Evolutionary conservation across 2,329 filamentous ascomycete species (phyloP), one percentile per base, ranked within the genome.

Genomic region (Xylariaceae sp.): DNA sequence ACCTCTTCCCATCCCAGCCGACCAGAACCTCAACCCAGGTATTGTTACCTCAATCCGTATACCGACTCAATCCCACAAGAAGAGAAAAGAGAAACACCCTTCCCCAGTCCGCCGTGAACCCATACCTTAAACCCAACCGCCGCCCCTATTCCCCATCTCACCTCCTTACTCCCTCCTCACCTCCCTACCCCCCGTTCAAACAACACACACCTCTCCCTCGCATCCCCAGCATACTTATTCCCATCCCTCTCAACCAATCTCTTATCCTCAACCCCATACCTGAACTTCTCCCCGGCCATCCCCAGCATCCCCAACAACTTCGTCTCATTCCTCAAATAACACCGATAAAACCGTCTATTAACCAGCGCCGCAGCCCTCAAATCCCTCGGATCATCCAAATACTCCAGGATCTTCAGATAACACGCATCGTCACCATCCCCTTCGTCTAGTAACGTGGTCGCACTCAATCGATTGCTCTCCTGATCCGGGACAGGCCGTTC

Each of bases 331-430:
- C 57, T 55, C 42, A 42, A 11, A 39, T 63, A 62, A 30, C 51
- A 57, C 48, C 48, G 54, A 45, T 79, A 80, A 61, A 79, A 80
- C 3, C 66, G 68, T 47, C 72, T 73, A 59, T 73, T 78, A 18
- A 75, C 69, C 70, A 76, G 72, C 0, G 79, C 79, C 0, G 74
- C 72, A 1, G 74, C 69, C 51, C 75, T 73, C 8, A 82, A 67
- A 62, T 82, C 78, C 1, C 74, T 69, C 4, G 77, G 64, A 10
- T 73, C 68, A 3, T 75, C 74, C 2, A 80, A 62, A 2, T 74
- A 67, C 5, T 71, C 66, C 17, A 82, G 66, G 9, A 82, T 75
- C 6, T 69, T 72, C 8, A 79, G 64, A 11, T 73, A 73, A 10
- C 60, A 62, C 4, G 79, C n/a, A 44, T 17, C 7, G 6, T 11